These are phyloP conservation scores for Acacia acuminata DNA, from an alignment of 306 rosid genomes.

Conservation along the genomic window DNA sequence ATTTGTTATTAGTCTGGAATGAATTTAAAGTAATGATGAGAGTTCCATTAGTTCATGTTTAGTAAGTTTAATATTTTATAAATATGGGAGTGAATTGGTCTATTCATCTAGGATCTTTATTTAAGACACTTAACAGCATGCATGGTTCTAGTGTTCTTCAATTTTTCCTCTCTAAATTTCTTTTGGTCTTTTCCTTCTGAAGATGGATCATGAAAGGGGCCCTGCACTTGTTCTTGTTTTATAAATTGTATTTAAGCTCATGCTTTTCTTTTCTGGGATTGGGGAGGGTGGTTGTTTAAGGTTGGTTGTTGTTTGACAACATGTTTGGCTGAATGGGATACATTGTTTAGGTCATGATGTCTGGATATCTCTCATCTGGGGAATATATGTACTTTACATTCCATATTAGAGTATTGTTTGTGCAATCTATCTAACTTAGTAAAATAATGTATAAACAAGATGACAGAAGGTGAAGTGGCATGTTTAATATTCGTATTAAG, in stretches of 20 bases:
- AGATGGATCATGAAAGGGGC: background rate
- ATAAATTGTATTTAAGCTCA: background rate
- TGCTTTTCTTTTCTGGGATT: background rate
- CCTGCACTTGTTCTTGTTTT: background rate
- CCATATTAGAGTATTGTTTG: background rate
- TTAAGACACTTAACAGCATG: background rate
- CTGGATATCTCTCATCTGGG: background rate
- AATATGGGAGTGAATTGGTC: background rate
- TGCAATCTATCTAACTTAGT: background rate
- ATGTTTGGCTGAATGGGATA: background rate
- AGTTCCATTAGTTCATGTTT: background rate
- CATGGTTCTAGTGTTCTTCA: background rate
- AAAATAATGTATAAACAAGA: background rate
- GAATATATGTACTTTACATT: background rate
- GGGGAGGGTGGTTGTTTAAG: background rate
- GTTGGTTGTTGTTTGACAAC: background rate
- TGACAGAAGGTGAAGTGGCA: slow-evolving; percentile 17
- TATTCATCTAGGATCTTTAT: background rate
- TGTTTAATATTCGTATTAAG: background rate
- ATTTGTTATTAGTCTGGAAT: background rate
- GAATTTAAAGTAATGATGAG: background rate
- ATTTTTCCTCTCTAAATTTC: background rate
- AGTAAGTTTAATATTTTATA: background rate
- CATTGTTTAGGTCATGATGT: background rate
- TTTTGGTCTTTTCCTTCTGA: background rate